These are phyloP conservation scores for Paecilomyces niveus DNA, from an alignment of 2,329 filamentous ascomycete species.

Conservation along the genomic window DNA sequence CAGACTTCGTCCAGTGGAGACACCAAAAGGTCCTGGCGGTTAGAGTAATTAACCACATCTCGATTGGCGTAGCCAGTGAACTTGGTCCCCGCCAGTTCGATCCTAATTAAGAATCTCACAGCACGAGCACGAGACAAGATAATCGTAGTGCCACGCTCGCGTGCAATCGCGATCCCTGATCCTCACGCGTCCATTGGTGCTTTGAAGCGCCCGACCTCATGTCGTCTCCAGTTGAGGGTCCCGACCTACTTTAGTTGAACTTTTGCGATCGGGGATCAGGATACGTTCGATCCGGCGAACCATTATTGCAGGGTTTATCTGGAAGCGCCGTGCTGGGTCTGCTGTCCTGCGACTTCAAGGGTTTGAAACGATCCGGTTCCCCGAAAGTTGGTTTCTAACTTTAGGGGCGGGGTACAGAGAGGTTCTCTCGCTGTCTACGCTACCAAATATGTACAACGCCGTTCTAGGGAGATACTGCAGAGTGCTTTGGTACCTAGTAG, in stretches of 20 bases:
- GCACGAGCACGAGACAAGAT: background rate
- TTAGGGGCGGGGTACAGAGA: background rate
- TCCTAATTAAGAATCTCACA: background rate
- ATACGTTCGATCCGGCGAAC: no score
- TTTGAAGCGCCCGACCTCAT: background rate
- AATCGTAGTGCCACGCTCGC: background rate
- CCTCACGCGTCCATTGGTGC: background rate
- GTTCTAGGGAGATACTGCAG: no score
- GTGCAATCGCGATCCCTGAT: background rate
- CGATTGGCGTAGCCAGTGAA: background rate
- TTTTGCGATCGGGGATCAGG: no score
- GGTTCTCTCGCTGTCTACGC: no score
- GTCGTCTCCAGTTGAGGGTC: background rate
- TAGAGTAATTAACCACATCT: background rate
- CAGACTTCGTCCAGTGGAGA: background rate
- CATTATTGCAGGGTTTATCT: background rate
- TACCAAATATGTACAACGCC: no score
- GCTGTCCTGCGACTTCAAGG: no score
- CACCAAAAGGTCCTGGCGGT: background rate
- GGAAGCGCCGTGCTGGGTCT: background rate
- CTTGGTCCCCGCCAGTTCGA: background rate
- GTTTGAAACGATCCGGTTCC: no score
- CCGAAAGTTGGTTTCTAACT: background rate
- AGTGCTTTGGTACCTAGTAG: no score
- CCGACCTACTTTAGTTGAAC: background rate